Evolutionary conservation across 768 basidiomycete species (phyloP).

Genomic region (Pisolithus microcarpus): DNA sequence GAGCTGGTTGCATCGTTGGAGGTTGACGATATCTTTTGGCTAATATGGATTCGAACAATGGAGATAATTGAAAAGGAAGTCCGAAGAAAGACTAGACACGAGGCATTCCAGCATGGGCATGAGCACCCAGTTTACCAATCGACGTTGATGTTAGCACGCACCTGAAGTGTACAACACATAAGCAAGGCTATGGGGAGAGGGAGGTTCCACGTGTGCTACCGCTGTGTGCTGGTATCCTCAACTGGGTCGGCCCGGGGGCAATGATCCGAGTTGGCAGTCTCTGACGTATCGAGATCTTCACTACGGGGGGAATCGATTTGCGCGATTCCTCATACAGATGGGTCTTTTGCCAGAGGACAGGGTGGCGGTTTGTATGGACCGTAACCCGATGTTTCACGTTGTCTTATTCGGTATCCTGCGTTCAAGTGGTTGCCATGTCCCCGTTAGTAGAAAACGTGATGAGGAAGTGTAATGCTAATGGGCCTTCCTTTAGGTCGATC

Average conservation of each 20-base stretch:
- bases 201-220: not conserved
- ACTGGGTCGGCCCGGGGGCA: slow-evolving; percentile 2
- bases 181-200: too few species aligned
- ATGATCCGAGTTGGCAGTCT: slow-evolving; percentile 3
- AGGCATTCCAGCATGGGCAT: not conserved
- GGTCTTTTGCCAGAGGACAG: slow-evolving; percentile 34
- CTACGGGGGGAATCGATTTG: slow-evolving; percentile 32
- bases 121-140: not conserved
- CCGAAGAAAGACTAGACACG: not conserved
- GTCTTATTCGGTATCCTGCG: slow-evolving; percentile 39
- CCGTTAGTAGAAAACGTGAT: slow-evolving; percentile 27
- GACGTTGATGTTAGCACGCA: too few species aligned
- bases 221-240: slow-evolving; percentile 20
- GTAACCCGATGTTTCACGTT: slow-evolving; percentile 36
- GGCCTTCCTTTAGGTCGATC: slow-evolving; percentile 36
- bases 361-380: slow-evolving; percentile 40
- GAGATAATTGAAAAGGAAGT: not conserved
- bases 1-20: slow-evolving; percentile 45
- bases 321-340: slow-evolving; percentile 32
- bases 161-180: too few species aligned
- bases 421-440: slow-evolving; percentile 47
- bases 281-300: slow-evolving; percentile 32
- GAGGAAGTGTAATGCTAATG: not conserved
- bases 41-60: slow-evolving; percentile 12
- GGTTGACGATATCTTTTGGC: slow-evolving; percentile 41